These are phyloP conservation scores for Fistulinella prunicolor DNA, from an alignment of 768 basidiomycete genomes.

Conservation along the genomic window DNA sequence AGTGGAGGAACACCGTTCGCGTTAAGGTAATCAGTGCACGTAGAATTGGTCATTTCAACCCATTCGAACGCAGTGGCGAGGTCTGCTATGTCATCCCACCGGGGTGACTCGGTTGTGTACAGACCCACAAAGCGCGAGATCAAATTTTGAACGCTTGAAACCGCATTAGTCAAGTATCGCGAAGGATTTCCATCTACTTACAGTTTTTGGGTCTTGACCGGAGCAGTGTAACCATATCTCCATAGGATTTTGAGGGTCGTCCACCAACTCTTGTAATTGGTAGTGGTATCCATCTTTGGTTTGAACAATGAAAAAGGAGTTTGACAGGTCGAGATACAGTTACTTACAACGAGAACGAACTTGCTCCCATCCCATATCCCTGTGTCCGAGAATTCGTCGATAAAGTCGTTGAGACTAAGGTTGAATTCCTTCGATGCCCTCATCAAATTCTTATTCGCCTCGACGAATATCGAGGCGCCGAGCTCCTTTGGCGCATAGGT, in stretches of 20 bases:
- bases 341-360: conserved; percentile 61
- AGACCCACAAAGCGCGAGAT: conserved; percentile 51
- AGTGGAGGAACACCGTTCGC: conserved; percentile 50
- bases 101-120: conserved; percentile 52
- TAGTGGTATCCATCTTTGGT: conserved; percentile 41
- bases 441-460: conserved; percentile 65
- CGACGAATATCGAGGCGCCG: conserved; percentile 86
- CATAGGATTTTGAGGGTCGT: conserved; percentile 70
- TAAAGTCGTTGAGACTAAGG: conserved; percentile 52
- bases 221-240: conserved; percentile 71
- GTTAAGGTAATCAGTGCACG: conserved; percentile 55
- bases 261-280: conserved; percentile 52
- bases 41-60: conserved; percentile 46
- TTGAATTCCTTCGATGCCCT: conserved; percentile 82
- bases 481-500: conserved; percentile 68
- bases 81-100: conserved; percentile 60
- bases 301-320: conserved; percentile 1
- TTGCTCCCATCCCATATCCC: conserved; percentile 84
- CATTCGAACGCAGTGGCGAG: conserved; percentile 55
- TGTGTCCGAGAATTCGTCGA: conserved; percentile 44
- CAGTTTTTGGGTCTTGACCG: conserved; percentile 54
- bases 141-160: conserved; percentile 52
- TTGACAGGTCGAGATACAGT: not conserved
- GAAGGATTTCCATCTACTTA: conserved; percentile 28
- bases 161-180: not conserved